phyloP scores from a whole-genome alignment of 2,329 filamentous ascomycete species.

The Pseudopithomyces maydicus region DNA sequence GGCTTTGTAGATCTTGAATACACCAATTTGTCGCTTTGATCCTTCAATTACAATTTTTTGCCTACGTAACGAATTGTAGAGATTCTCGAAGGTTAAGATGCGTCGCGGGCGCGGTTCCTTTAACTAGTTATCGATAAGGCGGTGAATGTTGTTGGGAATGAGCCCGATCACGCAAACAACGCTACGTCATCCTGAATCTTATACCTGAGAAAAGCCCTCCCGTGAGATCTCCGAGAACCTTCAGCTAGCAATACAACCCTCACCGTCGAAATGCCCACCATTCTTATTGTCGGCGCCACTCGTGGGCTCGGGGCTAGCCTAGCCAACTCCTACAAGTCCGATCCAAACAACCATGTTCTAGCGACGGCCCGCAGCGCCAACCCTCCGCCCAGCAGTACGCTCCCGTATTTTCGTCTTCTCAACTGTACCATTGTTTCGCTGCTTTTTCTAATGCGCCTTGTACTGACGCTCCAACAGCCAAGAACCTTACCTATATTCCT shows the following conservation, averaged over 20 bases:
- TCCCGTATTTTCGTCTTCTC: slow-evolving; percentile 8
- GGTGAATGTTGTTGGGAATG: not conserved
- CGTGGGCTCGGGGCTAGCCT: slow-evolving; percentile 70
- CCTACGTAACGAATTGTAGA: not conserved
- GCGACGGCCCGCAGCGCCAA: slow-evolving; percentile 61
- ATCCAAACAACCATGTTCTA: slow-evolving; percentile 56
- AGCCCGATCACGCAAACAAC: not conserved
- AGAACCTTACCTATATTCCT: slow-evolving; percentile 61
- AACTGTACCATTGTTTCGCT: not conserved
- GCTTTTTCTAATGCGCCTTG: not conserved
- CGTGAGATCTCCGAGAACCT: not conserved
- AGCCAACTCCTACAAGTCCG: slow-evolving; percentile 60
- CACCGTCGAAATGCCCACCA: slow-evolving; percentile 38
- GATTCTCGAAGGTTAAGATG: not conserved
- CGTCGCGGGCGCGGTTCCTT: not conserved
- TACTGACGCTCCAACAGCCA: slow-evolving; percentile 20
- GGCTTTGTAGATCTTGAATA: no score
- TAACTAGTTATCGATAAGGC: slow-evolving; percentile 1
- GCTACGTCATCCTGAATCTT: not conserved
- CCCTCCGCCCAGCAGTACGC: slow-evolving; percentile 45
- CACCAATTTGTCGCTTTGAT: no score
- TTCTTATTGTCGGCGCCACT: slow-evolving; percentile 71
- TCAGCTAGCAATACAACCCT: not conserved
- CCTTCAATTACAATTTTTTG: no score
- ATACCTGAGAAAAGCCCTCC: not conserved